Evolutionary conservation across 2,329 filamentous ascomycete genomes (phyloP).

Genomic region (Cordyceps pruinosa): DNA sequence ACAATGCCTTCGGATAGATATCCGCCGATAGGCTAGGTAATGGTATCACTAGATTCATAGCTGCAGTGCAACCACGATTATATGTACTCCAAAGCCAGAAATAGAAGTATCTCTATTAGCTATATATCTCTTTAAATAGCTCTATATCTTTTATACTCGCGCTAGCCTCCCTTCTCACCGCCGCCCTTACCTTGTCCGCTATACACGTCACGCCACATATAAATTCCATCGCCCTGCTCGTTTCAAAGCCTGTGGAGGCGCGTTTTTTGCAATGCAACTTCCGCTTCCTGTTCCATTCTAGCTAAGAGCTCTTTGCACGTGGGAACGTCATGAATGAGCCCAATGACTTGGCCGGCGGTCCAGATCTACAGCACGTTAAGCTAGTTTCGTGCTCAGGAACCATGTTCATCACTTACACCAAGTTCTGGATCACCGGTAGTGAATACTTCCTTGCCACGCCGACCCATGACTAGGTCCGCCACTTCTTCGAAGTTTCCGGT

Average conservation of each 20-base stretch:
- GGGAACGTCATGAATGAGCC: slow-evolving; percentile 75
- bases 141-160: slow-evolving; percentile 18
- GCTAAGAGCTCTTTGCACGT: slow-evolving; percentile 61
- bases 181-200: slow-evolving; percentile 28
- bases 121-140: slow-evolving; percentile 29
- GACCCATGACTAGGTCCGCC: slow-evolving; percentile 78
- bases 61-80: neutral
- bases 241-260: slow-evolving; percentile 13
- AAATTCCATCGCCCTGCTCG: slow-evolving; percentile 24
- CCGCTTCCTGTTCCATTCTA: slow-evolving; percentile 71
- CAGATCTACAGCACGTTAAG: slow-evolving; percentile 38
- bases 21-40: neutral
- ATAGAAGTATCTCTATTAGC: slow-evolving; percentile 19
- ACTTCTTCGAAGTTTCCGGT: slow-evolving; percentile 87
- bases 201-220: slow-evolving; percentile 31
- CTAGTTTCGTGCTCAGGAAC: neutral
- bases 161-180: slow-evolving; percentile 22
- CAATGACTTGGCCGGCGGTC: slow-evolving; percentile 95
- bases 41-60: neutral
- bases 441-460: slow-evolving; percentile 87
- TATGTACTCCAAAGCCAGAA: neutral
- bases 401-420: slow-evolving; percentile 50
- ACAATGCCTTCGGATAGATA: neutral
- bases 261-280: slow-evolving; percentile 53
- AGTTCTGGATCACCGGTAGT: slow-evolving; percentile 86